Base-by-base conservation (phyloP, 2,329 filamentous ascomycete species). In the Chaetothyriales sp. region DNA sequence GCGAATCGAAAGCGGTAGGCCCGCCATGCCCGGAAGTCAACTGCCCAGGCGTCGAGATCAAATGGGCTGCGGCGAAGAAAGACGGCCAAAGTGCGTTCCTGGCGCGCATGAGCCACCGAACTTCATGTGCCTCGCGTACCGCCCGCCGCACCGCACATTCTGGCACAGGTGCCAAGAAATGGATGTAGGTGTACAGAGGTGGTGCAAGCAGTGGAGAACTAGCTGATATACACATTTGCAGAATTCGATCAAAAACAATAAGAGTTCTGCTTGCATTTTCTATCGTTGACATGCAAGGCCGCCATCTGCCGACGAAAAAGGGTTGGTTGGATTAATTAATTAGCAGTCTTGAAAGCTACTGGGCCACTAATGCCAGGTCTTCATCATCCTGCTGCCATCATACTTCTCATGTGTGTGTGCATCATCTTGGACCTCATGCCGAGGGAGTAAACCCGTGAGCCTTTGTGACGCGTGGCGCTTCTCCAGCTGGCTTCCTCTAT, bases 11-110 rank as follows among this genome's bases (percentile, higher is more conserved):
- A 56, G 28, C 4, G 20, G 37, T 13, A 43, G 29, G 6, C 25
- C 44, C n/a, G 56, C 50, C 56, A 58, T 58, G 5, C 25, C 47
- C n/a, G 33, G 18, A 40, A 40, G 4, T 15, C 33, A 40, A 15
- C 7, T 15, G 33, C 10, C 33, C 33, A 40, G 33, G 15, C 33
- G 33, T 15, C 15, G 33, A 15, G 33, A 40, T 40, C 8, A 40
- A 40, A 10, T 40, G 33, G 10, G 10, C 29, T 9, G 7, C 10
- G 3, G 29, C 7, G 8, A 33, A 33, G 7, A 9, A 9, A 40
- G 2, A 15, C 15, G 15, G 33, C 15, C 33, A 15, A 40, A 15
- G 15, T 40, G 15, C 33, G 33, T 40, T 40, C 33, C 15, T 40
- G 13, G 33, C 33, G 2, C 2, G 4, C 15, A 40, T 40, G 33